Base-by-base conservation (phyloP, 2,329 filamentous ascomycete species). In the Pseudogymnoascus sp. region DNA sequence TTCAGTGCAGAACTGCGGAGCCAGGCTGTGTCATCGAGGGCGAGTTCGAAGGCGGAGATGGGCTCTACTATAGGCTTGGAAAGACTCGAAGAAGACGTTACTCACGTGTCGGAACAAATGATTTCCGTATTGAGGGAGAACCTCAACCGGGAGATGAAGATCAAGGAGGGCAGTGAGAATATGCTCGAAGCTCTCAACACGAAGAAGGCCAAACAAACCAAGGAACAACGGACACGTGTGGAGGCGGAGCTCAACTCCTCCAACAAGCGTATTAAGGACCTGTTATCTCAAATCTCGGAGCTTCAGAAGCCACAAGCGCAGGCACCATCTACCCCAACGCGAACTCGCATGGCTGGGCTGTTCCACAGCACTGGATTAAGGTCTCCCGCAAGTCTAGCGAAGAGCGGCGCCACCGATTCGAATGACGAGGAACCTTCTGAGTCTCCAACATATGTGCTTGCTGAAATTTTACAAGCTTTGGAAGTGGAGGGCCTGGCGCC, bases 81-180 rank as follows among this genome's bases (percentile, higher is more conserved):
- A 64, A 84, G 82, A 70, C 72, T 83, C 37, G 87, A 88, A 62
- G 87, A 90, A 68, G 84, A 86, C 62, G 83, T 85, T 64, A 75
- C 70, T 68, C 78, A 69, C 66, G 82, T 81, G 8, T 82, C 86
- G 12, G 91, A 96, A 73, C 86, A 91, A 75, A 83, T 86, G 42
- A 85, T 96, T 70, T 83, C 86, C 21, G 80, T 84, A 61, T 82
- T 97, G 66, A 87, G 89, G 71, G 92, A 97, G 70, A 85, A 88
- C 71, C 88, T 99, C 67, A 93, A 92, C 69, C 93, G 95, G 71
- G 95, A 99, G 77, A 87, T 92, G 78, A 97, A 97, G 80, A 97
- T 99, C 73, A 97, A 96, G 76, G 90, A 93, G 70, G 94, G 94
- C 18, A 97, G 93, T 64, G 94, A 99, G 79, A 99, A 99, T 74